A percentile compares a stretch with the other conserved stretches of the same genome.
phyloP scores from a whole-genome alignment of 2,329 filamentous ascomycete genomes.

The Paraphaeosphaeria minitans region DNA sequence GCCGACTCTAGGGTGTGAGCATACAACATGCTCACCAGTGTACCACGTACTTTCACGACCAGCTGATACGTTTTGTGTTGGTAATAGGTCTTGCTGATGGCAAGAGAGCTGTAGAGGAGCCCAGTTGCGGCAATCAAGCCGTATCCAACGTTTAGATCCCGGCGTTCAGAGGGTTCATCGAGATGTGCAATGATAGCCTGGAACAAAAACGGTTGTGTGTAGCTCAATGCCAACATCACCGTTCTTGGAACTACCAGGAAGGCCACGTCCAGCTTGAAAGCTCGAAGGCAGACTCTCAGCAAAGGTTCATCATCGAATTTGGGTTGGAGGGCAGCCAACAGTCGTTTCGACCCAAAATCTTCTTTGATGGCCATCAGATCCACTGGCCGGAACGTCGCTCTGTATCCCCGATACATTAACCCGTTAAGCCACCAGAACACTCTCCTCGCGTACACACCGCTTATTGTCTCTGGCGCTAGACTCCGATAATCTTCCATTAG shows the following conservation, averaged over 20 bases:
- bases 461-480: constrained; percentile 12
- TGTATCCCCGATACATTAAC: constrained; percentile 7
- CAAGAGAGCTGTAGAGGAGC: constrained; percentile 9
- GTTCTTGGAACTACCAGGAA: constrained; percentile 6
- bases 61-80: constrained; percentile 16
- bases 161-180: background rate
- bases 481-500: constrained; percentile 1
- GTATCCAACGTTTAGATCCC: constrained; percentile 3
- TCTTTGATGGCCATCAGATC: constrained; percentile 11
- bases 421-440: constrained; percentile 15
- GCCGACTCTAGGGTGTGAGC: constrained; percentile 7
- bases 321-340: background rate
- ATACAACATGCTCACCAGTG: constrained; percentile 11
- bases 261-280: background rate
- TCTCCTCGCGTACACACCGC: constrained; percentile 9
- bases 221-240: constrained; percentile 6
- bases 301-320: background rate
- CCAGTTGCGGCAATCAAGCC: constrained; percentile 12
- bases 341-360: background rate
- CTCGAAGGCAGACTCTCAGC: background rate
- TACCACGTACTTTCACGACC: constrained; percentile 8
- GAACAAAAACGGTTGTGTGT: constrained; percentile 14
- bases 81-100: constrained; percentile 13
- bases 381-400: background rate
- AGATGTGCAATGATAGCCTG: constrained; percentile 5